Percentiles rank a stretch among this genome's conserved stretches.
phyloP scores from a whole-genome alignment of 345 rosid genomes.

The Litchi chinensis region DNA sequence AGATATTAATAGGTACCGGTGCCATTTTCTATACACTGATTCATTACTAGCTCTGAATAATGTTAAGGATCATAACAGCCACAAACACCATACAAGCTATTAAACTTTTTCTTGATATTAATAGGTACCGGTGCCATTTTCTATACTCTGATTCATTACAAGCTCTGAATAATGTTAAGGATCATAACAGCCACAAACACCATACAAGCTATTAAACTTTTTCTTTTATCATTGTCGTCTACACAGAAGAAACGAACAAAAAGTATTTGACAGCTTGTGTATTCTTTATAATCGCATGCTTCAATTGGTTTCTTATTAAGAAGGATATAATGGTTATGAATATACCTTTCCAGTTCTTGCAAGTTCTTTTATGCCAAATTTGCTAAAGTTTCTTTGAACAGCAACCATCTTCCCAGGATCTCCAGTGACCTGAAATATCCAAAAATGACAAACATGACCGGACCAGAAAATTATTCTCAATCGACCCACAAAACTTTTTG shows the following conservation, averaged over 20 bases:
- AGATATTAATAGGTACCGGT: neutral
- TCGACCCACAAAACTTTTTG: neutral
- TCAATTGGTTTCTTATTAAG: neutral
- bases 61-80: neutral
- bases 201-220: neutral
- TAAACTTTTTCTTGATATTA: no score
- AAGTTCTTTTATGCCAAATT: slow-evolving; percentile 91
- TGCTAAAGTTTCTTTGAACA: slow-evolving; percentile 79
- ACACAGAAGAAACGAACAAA: neutral
- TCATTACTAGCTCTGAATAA: neutral
- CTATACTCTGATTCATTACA: no score
- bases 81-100: no score
- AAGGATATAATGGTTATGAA: neutral
- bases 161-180: no score
- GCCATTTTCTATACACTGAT: slow-evolving; percentile 2
- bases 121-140: no score
- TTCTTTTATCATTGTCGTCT: neutral
- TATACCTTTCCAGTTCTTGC: slow-evolving; percentile 81
- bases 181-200: neutral
- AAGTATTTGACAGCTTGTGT: neutral
- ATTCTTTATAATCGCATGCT: neutral
- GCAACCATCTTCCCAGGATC: slow-evolving; percentile 98
- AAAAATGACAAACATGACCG: neutral
- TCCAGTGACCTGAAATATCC: slow-evolving; percentile 75
- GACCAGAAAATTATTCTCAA: neutral